phyloP scores from a whole-genome alignment of 768 basidiomycete species.

The Pleurotus pulmonarius region DNA sequence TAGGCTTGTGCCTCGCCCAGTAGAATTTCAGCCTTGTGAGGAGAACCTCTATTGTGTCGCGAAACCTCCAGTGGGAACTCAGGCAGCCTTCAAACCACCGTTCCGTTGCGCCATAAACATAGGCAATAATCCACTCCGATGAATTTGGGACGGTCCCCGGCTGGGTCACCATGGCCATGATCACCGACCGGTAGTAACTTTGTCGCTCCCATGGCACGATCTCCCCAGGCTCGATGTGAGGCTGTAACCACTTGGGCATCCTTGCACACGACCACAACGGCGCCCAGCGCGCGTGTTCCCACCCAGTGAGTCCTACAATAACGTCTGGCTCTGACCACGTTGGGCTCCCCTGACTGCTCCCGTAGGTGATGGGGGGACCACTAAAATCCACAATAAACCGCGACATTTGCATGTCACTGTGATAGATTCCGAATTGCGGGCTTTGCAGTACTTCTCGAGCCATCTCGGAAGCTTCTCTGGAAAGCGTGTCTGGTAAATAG shows the following conservation, averaged over 20 bases:
- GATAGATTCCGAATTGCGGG: conserved; percentile 20
- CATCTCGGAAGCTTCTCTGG: conserved; percentile 18
- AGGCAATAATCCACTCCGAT: conserved; percentile 21
- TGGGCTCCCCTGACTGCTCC: not conserved
- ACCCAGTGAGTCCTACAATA: conserved; percentile 18
- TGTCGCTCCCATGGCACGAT: conserved; percentile 20
- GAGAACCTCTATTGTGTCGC: conserved; percentile 18
- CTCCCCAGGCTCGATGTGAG: conserved; percentile 15
- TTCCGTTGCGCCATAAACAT: conserved; percentile 23
- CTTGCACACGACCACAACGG: conserved; percentile 29
- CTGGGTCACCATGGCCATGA: conserved; percentile 19
- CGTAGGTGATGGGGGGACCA: not conserved
- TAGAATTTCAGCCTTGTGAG: conserved; percentile 17
- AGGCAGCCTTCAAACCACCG: conserved; percentile 27
- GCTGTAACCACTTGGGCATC: conserved; percentile 22
- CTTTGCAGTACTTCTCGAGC: conserved; percentile 20
- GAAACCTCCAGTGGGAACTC: conserved; percentile 22
- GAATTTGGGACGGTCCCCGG: conserved; percentile 10
- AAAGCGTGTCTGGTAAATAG: conserved; percentile 21
- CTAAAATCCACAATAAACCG: conserved; percentile 22
- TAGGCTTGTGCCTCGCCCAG: conserved; percentile 15
- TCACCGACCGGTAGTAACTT: conserved; percentile 15
- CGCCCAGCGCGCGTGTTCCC: conserved; percentile 25
- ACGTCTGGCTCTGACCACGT: conserved; percentile 12
- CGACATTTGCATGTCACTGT: conserved; percentile 25